Conservation (phyloP, 2,329 filamentous ascomycete species). For the Colletotrichum nymphaeae region DNA sequence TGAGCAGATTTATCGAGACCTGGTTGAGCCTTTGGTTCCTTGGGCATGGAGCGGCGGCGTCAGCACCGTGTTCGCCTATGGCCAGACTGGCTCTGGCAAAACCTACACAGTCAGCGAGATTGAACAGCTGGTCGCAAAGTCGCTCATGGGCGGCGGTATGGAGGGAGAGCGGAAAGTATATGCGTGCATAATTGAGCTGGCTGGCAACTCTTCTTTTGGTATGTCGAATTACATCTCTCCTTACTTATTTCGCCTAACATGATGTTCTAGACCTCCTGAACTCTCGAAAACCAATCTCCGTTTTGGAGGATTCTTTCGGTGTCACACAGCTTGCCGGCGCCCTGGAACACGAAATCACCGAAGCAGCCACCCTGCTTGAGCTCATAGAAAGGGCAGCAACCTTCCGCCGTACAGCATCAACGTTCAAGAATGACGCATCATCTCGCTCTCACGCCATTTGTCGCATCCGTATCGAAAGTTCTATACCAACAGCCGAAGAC, state of each 20-base stretch:
- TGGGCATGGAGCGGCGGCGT: conserved; percentile 60
- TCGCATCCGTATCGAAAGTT: conserved; percentile 55
- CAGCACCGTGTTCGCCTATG: conserved; percentile 61
- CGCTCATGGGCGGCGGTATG: conserved; percentile 43
- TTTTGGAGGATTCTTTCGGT: conserved; percentile 59
- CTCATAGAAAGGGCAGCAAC: conserved; percentile 50
- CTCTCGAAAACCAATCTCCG: conserved; percentile 50
- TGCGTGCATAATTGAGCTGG: conserved; percentile 53
- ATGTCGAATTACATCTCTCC: not conserved
- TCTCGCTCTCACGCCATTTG: conserved; percentile 62
- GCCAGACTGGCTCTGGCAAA: conserved; percentile 62
- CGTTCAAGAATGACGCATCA: conserved; percentile 58
- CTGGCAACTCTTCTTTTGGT: conserved; percentile 49
- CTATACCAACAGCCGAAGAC: conserved; percentile 45
- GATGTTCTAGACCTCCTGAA: conserved; percentile 52
- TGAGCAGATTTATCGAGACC: conserved; percentile 52
- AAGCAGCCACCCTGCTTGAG: conserved; percentile 42
- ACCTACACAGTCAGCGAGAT: conserved; percentile 56
- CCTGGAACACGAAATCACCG: conserved; percentile 48
- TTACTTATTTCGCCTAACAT: too few relatives aligned
- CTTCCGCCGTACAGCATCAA: conserved; percentile 55
- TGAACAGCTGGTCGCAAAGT: conserved; percentile 52
- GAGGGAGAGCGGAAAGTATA: conserved; percentile 45
- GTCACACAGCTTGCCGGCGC: conserved; percentile 57
- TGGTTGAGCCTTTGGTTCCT: conserved; percentile 54